These are phyloP conservation scores for Zizania palustris DNA, from an alignment of 202 grass and related monocot species.

Conservation along the genomic window DNA sequence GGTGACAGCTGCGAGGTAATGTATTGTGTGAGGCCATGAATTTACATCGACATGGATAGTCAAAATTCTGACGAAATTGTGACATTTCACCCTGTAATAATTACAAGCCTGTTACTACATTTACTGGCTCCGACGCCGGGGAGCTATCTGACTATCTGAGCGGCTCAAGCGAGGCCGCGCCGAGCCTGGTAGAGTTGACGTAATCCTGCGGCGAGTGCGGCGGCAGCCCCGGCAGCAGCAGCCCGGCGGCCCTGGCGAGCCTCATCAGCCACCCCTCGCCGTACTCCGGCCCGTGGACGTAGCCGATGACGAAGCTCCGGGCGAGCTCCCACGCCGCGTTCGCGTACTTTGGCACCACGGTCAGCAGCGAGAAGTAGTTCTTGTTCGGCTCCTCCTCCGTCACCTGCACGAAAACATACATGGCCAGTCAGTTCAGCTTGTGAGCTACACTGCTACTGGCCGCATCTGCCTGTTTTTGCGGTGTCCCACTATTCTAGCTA, in stretches of 20 bases:
- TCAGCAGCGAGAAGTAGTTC: constrained; percentile 74
- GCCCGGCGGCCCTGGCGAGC: constrained; percentile 51
- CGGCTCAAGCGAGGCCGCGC: constrained; percentile 21
- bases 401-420: constrained; percentile 37
- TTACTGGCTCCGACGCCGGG: background rate
- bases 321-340: constrained; percentile 65
- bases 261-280: constrained; percentile 59
- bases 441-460: background rate
- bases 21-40: background rate
- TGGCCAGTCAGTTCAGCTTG: constrained; percentile 32
- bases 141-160: background rate
- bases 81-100: background rate
- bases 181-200: constrained; percentile 64
- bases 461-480: background rate
- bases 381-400: constrained; percentile 73
- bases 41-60: background rate
- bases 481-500: background rate
- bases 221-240: constrained; percentile 68
- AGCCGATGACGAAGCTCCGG: constrained; percentile 72
- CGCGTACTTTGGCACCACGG: constrained; percentile 45
- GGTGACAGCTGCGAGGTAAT: background rate
- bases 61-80: background rate
- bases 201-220: constrained; percentile 72
- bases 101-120: background rate
- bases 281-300: constrained; percentile 50